Evolutionary conservation across 352 stramenopile species (phyloP).

Genomic region (Plasmopara viticola): DNA sequence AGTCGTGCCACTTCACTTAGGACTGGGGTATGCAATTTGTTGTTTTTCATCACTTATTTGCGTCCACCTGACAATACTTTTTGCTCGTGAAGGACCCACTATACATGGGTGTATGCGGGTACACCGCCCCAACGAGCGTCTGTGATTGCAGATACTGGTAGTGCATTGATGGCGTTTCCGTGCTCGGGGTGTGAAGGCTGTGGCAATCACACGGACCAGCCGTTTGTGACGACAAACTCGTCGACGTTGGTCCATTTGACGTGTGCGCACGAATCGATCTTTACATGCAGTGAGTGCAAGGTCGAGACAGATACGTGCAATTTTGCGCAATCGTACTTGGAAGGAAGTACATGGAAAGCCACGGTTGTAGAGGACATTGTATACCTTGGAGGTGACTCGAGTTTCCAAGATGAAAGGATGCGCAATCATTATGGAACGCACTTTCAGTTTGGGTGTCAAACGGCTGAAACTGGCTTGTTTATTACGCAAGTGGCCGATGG

Average conservation of each 20-base stretch:
- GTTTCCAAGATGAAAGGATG: constrained; percentile 39
- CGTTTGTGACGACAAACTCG: constrained; percentile 52
- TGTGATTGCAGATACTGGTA: constrained; percentile 81
- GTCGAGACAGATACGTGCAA: constrained; percentile 40
- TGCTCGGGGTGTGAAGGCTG: constrained; percentile 70
- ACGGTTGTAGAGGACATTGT: constrained; percentile 77
- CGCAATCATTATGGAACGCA: constrained; percentile 60
- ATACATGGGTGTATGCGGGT: constrained; percentile 77
- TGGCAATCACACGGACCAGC: constrained; percentile 67
- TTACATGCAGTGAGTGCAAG: constrained; percentile 52
- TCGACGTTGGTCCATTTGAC: constrained; percentile 67
- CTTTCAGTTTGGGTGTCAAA: constrained; percentile 81
- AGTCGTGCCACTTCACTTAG: constrained; percentile 55
- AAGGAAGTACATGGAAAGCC: constrained; percentile 81
- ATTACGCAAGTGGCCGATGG: constrained; percentile 76
- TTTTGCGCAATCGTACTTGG: constrained; percentile 79
- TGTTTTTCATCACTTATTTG: background rate
- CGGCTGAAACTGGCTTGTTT: constrained; percentile 68
- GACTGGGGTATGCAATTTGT: constrained; percentile 38
- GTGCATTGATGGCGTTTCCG: constrained; percentile 70
- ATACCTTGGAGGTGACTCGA: constrained; percentile 59
- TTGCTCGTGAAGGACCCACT: constrained; percentile 52
- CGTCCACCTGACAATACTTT: background rate
- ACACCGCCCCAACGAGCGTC: constrained; percentile 74
- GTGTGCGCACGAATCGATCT: constrained; percentile 42